Base-by-base conservation (phyloP, 176 grass and related monocot genomes). In the Bromus sterilis region DNA sequence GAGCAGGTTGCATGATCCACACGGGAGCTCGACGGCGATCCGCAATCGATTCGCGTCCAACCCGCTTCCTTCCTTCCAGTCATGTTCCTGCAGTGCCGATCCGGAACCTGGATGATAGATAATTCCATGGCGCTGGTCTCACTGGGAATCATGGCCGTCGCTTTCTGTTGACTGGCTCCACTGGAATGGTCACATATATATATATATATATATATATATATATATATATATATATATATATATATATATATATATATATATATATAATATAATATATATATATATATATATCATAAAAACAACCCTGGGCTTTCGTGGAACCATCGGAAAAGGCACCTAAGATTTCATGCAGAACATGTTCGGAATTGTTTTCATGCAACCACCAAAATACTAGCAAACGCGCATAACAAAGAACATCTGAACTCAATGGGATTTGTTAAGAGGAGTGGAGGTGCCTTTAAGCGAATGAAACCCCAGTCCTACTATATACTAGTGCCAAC, bases 61-160 rank as follows among this genome's bases (percentile, higher is more conserved):
- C 18, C 48, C 21, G 48, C 48, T 51, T 21, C 48, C 48, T n/a
- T n/a, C n/a, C n/a, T n/a, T n/a, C n/a, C n/a, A n/a, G n/a, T n/a
- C n/a, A n/a, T n/a, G n/a, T n/a, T n/a, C n/a, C n/a, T n/a, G n/a
- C 0, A 51, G 0, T 7, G 18, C 18, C 48, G 0, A 51, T 51
- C 48, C 48, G 2, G 5, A 5, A 5, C 42, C 42, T 44, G 42
- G 42, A 15, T 44, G 14, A 44, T 44, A 44, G 14, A 44, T 44
- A 44, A 44, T 44, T 11, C 1, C 48, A 7, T 51, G 48, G 18
- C 48, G 48, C 46, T 20, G 20, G 46, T 49, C 46, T 49, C 46
- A 20, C 16, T 15, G 46, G 46, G 46, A 51, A 20, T 49, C 48
- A 0, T 51, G 48, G 48, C 48, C 48, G 48, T 21, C 48, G 48